Evolutionary conservation across 208 protist genomes (phyloP).

Genomic region (Leishmania turanica): DNA sequence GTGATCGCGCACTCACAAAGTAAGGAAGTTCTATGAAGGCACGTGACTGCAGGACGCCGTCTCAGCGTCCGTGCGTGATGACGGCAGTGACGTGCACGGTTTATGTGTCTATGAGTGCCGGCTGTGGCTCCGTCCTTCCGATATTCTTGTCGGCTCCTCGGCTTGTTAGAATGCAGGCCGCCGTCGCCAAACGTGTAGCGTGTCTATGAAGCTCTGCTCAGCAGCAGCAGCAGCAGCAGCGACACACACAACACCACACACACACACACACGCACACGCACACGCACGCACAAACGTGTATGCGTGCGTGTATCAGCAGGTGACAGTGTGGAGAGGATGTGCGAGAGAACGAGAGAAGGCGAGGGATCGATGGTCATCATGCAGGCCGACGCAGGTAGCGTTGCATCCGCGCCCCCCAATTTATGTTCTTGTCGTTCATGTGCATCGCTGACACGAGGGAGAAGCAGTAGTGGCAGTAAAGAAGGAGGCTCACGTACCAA

Average conservation of each 20-base stretch:
- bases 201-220: neutral
- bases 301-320: neutral
- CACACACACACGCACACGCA: neutral
- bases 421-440: neutral
- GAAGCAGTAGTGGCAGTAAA: neutral
- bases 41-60: neutral
- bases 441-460: neutral
- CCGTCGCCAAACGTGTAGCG: neutral
- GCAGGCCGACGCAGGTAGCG: neutral
- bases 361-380: neutral
- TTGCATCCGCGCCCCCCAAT: neutral
- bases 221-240: neutral
- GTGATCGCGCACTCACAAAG: neutral
- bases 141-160: neutral
- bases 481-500: neutral
- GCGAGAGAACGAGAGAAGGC: neutral
- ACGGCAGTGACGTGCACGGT: neutral
- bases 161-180: neutral
- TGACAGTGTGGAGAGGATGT: conserved; percentile 1
- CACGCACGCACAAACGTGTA: neutral
- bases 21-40: conserved; percentile 2
- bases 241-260: no score
- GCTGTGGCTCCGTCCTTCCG: neutral
- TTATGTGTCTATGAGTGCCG: neutral
- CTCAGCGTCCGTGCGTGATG: neutral